Base-by-base conservation (phyloP, 768 basidiomycete genomes). In the Astraeus odoratus region DNA sequence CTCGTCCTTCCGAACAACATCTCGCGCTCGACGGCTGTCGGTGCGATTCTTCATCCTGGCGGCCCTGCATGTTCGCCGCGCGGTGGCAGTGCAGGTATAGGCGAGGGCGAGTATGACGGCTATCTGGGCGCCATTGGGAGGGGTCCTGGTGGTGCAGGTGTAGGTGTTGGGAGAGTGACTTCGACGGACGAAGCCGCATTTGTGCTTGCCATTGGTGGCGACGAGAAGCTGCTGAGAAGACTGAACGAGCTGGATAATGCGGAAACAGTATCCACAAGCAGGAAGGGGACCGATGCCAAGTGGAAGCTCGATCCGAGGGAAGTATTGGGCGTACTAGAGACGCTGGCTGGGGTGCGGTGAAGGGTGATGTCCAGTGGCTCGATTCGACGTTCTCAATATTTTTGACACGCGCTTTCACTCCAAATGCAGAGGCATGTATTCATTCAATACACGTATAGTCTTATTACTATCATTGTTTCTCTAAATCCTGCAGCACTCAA, bases 1-100 rank as follows among this genome's bases (percentile, higher is more conserved):
- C 78, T 91, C 43, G 80, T 91, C 23, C 70, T 91, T 4, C 87
- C 88, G 3, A 86, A 82, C 67, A 84, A 86, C 52, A 78, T 88
- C 51, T 89, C 86, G 8, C 80, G 88, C 18, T 83, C 83, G n/a
- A 84, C 83, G 0, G 87, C 87, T 0, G 83, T 90, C 2, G 84
- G 83, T 35, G 78, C 83, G n/a, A 82, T 90, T 47, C 61, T 89
- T 12, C 79, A 83, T 54, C 82, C 83, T 0, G 81, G 79, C 4
- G 74, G 72, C 2, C 73, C 71, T 5, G 67, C 66, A 5, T 60
- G 70, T 26, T 66, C 67, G 3, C 62, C 67, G 0, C 46, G 57
- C 43, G 49, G 55, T 6, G 55, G 61, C 0, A 23, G 37, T 15
- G 22, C 22, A 5, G 37, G 37, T 39, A n/a, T 39, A 3, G 31